A percentile compares a stretch with the other conserved stretches of the same genome.
Conservation (phyloP, 495 filamentous ascomycete species). For the Tuber microsphaerosporum region DNA sequence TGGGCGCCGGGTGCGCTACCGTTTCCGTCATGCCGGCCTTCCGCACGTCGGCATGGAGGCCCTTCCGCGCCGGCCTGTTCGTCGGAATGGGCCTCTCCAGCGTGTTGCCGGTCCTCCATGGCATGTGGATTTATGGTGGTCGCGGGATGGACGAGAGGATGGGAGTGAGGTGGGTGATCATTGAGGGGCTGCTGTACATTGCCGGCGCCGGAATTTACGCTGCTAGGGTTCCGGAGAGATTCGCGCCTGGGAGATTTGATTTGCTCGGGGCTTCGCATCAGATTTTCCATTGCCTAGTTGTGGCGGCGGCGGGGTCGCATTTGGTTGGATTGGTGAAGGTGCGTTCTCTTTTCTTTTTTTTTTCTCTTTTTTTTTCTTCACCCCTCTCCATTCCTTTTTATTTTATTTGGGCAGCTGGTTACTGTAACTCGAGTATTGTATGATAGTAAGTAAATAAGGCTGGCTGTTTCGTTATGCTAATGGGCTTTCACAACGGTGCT, state of each 20-base stretch:
- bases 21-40: slow-evolving; percentile 74
- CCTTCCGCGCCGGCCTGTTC: slow-evolving; percentile 87
- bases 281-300: slow-evolving; percentile 67
- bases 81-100: slow-evolving; percentile 79
- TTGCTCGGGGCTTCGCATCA: slow-evolving; percentile 74
- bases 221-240: slow-evolving; percentile 57
- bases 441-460: neutral
- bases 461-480: neutral
- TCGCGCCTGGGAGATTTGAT: slow-evolving; percentile 59
- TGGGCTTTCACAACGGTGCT: neutral
- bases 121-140: slow-evolving; percentile 56
- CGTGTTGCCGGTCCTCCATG: slow-evolving; percentile 63
- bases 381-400: neutral
- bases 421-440: too few species aligned
- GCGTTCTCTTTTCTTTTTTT: slow-evolving; percentile 8
- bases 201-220: slow-evolving; percentile 79
- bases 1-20: slow-evolving; percentile 65
- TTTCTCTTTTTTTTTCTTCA: neutral
- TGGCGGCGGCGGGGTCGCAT: slow-evolving; percentile 60
- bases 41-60: slow-evolving; percentile 71
- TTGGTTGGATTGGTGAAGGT: slow-evolving; percentile 52
- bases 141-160: slow-evolving; percentile 58
- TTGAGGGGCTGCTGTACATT: slow-evolving; percentile 75
- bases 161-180: slow-evolving; percentile 64
- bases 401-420: neutral